Base-by-base conservation (phyloP, 176 grass and related monocot genomes). In the Oropetium thomaeum region DNA sequence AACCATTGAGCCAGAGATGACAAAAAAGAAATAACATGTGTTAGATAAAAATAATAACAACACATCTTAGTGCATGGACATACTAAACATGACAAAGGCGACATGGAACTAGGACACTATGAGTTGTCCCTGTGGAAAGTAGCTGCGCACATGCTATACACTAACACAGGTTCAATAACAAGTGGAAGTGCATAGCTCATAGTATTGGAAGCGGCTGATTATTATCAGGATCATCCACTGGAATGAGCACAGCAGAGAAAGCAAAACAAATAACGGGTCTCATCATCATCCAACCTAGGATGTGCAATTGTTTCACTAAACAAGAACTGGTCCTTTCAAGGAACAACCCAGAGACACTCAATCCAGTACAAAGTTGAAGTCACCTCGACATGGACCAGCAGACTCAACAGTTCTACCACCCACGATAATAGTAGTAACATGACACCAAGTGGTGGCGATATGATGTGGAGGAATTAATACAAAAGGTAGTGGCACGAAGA, bases 81-180 rank as follows among this genome's bases (percentile, higher is more conserved):
- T 54, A 70, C 29, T 53, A 77, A 31, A 77, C 47, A 20, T 44
- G 29, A 76, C 7, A 77, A 77, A 57, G 58, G 15, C 27, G 41
- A 37, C 42, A 54, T 29, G 58, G 39, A 70, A 40, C 65, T 69
- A 62, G 58, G 58, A 53, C 69, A 34, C 69, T 42, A 62, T 73
- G 33, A 65, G 20, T 33, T 53, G 8, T 82, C 34, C 54, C 41
- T 74, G 37, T 34, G 28, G 57, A 82, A 74, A 74, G 70, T 74
- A 71, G 74, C 52, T 64, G 53, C 52, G 29, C 67, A 79, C 67
- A 71, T 84, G 74, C 35, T 63, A 42, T 45, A 79, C 82, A 73
- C 58, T 71, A 58, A 78, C 1, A 43, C 74, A 71, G 3, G 11
- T 44, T 58, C 20, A 71, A 41, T 76, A 69, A 39, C 7, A 71